A percentile compares a stretch with the other conserved stretches of the same genome.
phyloP scores from a whole-genome alignment of 169 alveolate genomes.

The Plasmodium falciparum region DNA sequence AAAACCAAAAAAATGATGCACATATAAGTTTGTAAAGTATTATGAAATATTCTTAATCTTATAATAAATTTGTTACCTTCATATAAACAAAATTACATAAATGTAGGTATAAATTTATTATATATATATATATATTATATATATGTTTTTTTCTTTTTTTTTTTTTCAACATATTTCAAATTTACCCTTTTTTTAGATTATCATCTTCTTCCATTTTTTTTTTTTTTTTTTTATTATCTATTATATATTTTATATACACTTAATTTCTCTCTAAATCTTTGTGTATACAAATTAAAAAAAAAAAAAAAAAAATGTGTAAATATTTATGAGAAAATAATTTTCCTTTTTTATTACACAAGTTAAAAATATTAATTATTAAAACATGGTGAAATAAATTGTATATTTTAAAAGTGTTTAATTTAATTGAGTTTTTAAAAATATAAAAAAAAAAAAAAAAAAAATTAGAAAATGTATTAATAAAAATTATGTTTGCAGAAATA shows the following conservation, averaged over 20 bases:
- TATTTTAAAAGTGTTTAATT: conserved; percentile 7
- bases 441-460: conserved; percentile 12
- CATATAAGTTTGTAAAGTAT: too few relatives aligned
- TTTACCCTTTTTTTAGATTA: conserved; percentile 53
- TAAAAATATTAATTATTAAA: conserved; percentile 18
- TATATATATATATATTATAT: conserved; percentile 7
- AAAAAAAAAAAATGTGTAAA: conserved; percentile 42
- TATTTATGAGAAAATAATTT: conserved; percentile 17
- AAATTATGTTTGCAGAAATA: conserved; percentile 1
- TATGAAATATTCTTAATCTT: background rate
- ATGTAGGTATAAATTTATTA: conserved; percentile 4
- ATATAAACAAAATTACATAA: background rate
- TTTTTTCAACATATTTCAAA: background rate
- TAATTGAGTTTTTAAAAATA: too few relatives aligned
- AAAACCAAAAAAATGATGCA: too few relatives aligned
- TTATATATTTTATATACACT: background rate
- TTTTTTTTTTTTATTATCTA: background rate
- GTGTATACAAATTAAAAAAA: conserved; percentile 19
- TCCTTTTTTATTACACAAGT: conserved; percentile 4
- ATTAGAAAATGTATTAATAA: background rate
- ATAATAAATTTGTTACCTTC: background rate
- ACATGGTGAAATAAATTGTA: conserved; percentile 8
- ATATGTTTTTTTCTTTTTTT: conserved; percentile 4
- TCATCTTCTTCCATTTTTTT: conserved; percentile 58
- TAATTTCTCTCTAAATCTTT: background rate